Evolutionary conservation across 148 eudicot species (phyloP), one percentile per base, ranked within the genome.

Genomic region (Rhododendron ovatum): DNA sequence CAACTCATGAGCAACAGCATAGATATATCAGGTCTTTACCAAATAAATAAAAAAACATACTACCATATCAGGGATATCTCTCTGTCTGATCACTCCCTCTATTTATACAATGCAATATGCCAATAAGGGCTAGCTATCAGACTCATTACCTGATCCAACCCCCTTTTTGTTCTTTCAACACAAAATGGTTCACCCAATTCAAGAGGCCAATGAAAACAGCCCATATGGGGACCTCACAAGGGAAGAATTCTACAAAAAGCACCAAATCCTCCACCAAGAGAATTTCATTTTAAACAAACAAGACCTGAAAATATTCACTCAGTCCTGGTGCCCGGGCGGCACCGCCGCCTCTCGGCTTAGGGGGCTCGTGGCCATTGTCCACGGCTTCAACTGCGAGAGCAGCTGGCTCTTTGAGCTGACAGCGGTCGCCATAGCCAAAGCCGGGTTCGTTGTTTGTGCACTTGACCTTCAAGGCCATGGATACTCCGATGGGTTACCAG

Each of bases 391-490:
- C 11, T 78, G 84, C 11, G 93, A 91, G 57, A 91, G 93, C 86
- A 87, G 93, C 82, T 90, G 93, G 93, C 84, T 91, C 20, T 59
- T 80, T 53, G 90, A 91, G 83, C 90, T 91, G 3, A 91, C 81
- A 18, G 90, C 93, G 0, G 90, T 90, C 0, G 91, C 88, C 75
- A 78, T 89, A 8, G 93, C 92, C n/a, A 89, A 83, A 85, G 67
- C 90, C 3, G 92, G 92, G 0, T 90, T 90, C 83, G 63, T 84
- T 26, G 93, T 90, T 7, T 89, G 86, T 43, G 87, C 90, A 3
- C 88, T 91, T 11, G 93, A 91, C 83, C 90, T 91, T 35, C 93
- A 87, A 83, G 90, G 93, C 78, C 93, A 91, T 57, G 93, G 93
- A 17, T 86, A 50, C 86, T 91, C 93, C 1, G 89, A 91, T 7